Conservation (phyloP, 179 eudicot species). For the Beta lomatogona region DNA sequence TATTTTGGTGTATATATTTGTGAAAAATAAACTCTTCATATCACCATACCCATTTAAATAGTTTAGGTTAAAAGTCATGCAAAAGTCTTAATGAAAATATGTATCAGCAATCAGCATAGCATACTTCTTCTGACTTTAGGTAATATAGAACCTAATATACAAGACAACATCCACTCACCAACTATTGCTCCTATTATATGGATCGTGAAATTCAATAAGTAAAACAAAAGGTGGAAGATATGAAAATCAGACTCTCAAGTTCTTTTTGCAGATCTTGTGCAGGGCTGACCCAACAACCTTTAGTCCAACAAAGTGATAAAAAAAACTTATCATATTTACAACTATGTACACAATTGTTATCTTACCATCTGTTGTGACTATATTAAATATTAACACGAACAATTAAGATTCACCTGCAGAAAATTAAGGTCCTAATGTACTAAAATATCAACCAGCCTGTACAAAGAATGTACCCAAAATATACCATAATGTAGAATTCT, state of each 20-base stretch:
- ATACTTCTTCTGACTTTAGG: not conserved
- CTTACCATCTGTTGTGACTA: not conserved
- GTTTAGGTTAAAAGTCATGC: not conserved
- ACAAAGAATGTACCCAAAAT: not conserved
- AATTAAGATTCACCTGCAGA: not conserved
- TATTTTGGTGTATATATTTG: not conserved
- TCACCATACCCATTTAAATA: not conserved
- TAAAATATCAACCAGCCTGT: constrained; percentile 3
- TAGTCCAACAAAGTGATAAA: not conserved
- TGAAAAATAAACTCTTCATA: not conserved
- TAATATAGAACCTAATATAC: not conserved
- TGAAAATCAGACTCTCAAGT: not conserved
- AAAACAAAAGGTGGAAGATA: not conserved
- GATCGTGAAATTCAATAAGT: not conserved
- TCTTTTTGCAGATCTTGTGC: not conserved
- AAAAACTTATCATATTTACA: not conserved
- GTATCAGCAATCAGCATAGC: not conserved
- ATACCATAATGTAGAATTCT: not conserved
- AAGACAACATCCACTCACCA: not conserved
- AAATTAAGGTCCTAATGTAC: not conserved
- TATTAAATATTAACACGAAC: not conserved
- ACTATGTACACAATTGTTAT: not conserved
- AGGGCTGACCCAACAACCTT: not conserved
- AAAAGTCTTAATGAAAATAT: not conserved
- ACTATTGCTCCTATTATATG: not conserved